A percentile compares a stretch with the other conserved stretches of the same genome.
Evolutionary conservation across 176 grass and related monocot genomes (phyloP).

Genomic region (Hsuehochloa calcarea): DNA sequence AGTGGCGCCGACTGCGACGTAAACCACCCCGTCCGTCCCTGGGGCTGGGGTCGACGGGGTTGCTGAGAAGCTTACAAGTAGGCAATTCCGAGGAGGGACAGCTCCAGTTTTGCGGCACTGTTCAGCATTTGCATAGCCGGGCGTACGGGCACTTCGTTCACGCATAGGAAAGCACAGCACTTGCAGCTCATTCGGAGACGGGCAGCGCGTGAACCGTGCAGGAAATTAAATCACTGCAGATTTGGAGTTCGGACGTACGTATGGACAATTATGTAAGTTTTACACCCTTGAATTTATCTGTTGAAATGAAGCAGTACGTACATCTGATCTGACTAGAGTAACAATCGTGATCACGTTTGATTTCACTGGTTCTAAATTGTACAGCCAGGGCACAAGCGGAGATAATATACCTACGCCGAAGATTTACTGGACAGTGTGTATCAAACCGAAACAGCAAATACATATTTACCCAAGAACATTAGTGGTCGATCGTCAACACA

Average conservation of each 20-base stretch:
- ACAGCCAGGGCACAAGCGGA: background rate
- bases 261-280: background rate
- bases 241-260: background rate
- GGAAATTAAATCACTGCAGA: no score
- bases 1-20: slow-evolving; percentile 1
- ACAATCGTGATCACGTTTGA: background rate
- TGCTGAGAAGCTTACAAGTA: background rate
- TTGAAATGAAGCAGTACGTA: background rate
- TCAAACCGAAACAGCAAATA: background rate
- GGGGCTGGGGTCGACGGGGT: no score
- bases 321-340: background rate
- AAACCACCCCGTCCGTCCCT: no score
- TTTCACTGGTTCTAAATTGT: background rate
- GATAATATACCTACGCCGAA: background rate
- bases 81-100: background rate
- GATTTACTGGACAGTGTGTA: background rate
- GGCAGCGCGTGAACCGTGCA: background rate
- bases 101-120: background rate
- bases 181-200: background rate
- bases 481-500: background rate
- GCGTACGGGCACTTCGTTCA: background rate
- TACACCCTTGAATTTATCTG: background rate
- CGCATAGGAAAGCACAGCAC: background rate
- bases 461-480: slow-evolving; percentile 16
- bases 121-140: background rate